Base-by-base conservation (phyloP, 306 rosid species). In the Ormosia semicastrata region DNA sequence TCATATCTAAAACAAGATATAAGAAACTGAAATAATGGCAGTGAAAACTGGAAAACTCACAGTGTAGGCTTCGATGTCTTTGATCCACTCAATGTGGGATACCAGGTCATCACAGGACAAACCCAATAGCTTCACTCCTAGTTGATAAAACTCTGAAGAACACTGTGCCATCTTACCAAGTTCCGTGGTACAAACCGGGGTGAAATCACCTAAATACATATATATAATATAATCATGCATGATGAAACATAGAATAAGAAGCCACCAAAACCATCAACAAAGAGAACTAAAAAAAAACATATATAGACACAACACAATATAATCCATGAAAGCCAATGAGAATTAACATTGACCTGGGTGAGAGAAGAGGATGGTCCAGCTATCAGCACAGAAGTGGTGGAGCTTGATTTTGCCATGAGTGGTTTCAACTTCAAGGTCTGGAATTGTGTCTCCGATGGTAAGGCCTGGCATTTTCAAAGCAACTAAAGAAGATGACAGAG, bases 171-270 rank as follows among this genome's bases (percentile, higher is more conserved):
- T 90, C 84, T 87, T 86, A 1, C 90, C 95, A 17, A 94, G 95
- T 63, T 93, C 97, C 8, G 97, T 94, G 4, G 98, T 91, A 77
- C 98, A 91, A 15, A 94, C 93, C 0, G 95, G 97, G 13, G 98
- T 93, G 87, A 93, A 94, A 87, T 94, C 95, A 68, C 91, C 98
- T 91, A 66, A 13, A 56, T 7, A 40, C 62, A 79, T 66, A 47
- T 8, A 79, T 66, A 47, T 8, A 67, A 41, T 3, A 3, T 2
- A 37, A 47, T 12, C 52, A 66, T 54, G 14, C 49, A 65, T 66
- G 12, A 15, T 24, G 24, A 24, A 24, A 52, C 17, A 24, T 0
- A 14, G 43, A n/a, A 52, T 2, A 52, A 52, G 24, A 14, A 52
- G 54, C n/a, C 17, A 49, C 17, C 17, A n/a, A 3, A 33, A 34